Evolutionary conservation across 73 alveolate species (phyloP).

Genomic region (Symbiodinium natans): DNA sequence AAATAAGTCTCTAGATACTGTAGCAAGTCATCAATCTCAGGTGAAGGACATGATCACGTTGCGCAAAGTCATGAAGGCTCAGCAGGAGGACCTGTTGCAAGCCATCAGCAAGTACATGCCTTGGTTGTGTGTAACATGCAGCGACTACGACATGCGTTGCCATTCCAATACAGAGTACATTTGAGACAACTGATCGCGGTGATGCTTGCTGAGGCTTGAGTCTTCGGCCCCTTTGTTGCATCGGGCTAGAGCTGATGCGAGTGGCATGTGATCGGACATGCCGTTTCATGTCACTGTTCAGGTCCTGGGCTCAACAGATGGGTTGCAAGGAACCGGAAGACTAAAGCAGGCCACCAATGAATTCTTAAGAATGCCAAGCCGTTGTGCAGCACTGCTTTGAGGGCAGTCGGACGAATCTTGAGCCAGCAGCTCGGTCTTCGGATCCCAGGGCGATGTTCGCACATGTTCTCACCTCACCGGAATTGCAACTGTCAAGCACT

Average conservation of each 20-base stretch:
- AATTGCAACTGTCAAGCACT: no score
- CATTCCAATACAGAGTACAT: neutral
- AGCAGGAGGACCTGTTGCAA: constrained; percentile 5
- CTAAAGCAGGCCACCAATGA: neutral
- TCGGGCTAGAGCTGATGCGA: neutral
- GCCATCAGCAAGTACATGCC: neutral
- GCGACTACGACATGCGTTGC: neutral
- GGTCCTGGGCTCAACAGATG: neutral
- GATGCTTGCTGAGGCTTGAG: neutral
- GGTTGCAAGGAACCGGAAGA: neutral
- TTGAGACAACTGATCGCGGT: neutral
- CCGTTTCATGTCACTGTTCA: neutral
- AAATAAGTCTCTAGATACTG: no score
- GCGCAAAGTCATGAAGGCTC: constrained; percentile 1
- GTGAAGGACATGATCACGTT: neutral
- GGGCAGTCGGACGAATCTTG: neutral
- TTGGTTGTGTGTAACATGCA: neutral
- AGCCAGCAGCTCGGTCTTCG: neutral
- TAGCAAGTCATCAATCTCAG: no score
- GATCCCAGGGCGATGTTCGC: neutral
- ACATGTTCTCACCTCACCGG: no score
- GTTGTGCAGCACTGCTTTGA: no score
- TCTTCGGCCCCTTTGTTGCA: neutral
- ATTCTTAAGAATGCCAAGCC: neutral
- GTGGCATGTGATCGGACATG: neutral